Evolutionary conservation across 495 filamentous ascomycete genomes (phyloP).

Genomic region (Xylaria bambusicola): DNA sequence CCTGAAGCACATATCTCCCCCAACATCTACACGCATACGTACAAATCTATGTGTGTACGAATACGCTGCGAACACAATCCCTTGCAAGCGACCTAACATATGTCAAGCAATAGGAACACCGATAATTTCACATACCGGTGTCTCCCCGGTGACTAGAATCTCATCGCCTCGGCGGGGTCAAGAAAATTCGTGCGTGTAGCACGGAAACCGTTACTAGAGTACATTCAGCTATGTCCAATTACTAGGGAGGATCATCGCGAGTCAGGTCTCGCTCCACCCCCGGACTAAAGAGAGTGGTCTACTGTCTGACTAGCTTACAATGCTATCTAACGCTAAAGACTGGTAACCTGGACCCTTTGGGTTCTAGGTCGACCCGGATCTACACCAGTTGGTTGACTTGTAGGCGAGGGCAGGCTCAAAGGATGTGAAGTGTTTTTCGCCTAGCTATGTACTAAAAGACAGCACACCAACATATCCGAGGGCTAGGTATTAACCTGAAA

Average conservation of each 20-base stretch:
- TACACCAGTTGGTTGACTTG: too few relatives aligned
- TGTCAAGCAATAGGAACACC: not conserved
- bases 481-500: not conserved
- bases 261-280: not conserved
- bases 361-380: not conserved
- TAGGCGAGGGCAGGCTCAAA: too few relatives aligned
- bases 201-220: too few relatives aligned
- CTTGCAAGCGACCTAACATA: too few relatives aligned
- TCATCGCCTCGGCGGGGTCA: too few relatives aligned
- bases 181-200: too few relatives aligned
- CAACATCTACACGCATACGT: too few relatives aligned
- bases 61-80: too few relatives aligned
- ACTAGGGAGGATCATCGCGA: constrained; percentile 5
- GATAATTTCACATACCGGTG: not conserved
- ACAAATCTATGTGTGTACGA: too few relatives aligned
- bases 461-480: not conserved
- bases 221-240: too few relatives aligned
- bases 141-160: not conserved
- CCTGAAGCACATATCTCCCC: too few relatives aligned
- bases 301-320: not conserved
- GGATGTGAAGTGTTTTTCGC: not conserved
- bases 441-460: not conserved
- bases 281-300: not conserved
- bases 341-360: not conserved
- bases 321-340: too few relatives aligned